phyloP scores from a whole-genome alignment of 2,329 filamentous ascomycete genomes.

The Pseudogymnoascus sp. region DNA sequence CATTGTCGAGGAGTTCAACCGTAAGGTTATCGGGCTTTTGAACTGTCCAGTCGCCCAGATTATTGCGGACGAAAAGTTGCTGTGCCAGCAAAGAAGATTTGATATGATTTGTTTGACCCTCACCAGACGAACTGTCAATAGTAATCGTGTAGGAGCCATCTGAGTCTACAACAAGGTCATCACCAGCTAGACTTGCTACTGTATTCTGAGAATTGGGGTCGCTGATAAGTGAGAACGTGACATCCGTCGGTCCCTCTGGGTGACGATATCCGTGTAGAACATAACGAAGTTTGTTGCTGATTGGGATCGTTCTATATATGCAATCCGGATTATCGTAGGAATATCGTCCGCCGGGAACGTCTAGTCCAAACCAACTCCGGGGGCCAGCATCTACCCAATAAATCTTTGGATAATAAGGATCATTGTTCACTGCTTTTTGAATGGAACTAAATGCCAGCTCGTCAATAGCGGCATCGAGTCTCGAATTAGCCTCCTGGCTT shows the following conservation, averaged over 20 bases:
- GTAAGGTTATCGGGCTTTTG: background rate
- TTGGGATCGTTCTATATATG: slow-evolving; percentile 1
- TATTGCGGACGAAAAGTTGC: slow-evolving; percentile 2
- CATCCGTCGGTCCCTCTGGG: background rate
- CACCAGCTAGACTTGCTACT: background rate
- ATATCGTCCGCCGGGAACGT: background rate
- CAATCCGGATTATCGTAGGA: background rate
- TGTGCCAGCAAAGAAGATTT: background rate
- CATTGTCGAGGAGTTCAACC: background rate
- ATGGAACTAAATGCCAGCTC: background rate
- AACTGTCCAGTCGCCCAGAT: background rate
- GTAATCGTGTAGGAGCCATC: background rate
- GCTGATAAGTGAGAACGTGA: slow-evolving; percentile 1
- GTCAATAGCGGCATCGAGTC: background rate
- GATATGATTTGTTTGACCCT: background rate
- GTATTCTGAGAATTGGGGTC: background rate
- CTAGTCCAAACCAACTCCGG: background rate
- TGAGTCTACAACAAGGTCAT: background rate
- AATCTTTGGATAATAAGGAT: background rate
- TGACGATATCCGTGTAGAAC: background rate
- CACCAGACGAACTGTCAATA: background rate
- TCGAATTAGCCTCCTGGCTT: background rate
- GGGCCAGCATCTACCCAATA: background rate
- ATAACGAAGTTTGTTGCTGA: background rate
- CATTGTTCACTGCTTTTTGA: background rate